Evolutionary conservation across 1,139 yeast species (phyloP), one percentile per base, ranked within the genome.

Genomic region (Suhomyces atakaporum): DNA sequence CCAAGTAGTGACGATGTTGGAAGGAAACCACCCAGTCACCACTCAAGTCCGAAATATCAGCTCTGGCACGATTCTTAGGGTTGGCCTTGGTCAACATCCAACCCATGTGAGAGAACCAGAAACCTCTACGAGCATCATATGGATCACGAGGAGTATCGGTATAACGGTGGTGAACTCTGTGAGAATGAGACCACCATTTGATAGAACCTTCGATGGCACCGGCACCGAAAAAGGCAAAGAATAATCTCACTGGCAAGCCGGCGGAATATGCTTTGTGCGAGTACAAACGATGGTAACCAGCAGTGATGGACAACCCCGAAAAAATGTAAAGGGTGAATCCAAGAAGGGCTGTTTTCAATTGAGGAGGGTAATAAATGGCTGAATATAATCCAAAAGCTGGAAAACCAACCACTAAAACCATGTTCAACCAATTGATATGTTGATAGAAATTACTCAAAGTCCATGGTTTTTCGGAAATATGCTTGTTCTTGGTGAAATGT

Each of bases 181-280:
- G 98, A 38, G 94, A 84, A 62, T 92, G 96, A 37, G 94, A 82
- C 98, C 98, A 92, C 98, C 98, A 94, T 69, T 92, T 89, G 63
- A 90, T 84, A 33, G 97, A 89, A 49, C 98, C 98, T 68, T 92
- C 95, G 41, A 88, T 89, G 40, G 97, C 87, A 39, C 96, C 95
- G 29, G 96, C 94, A 40, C 98, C 98, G 49, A 85, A 84, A 31
- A 88, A 68, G 29, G 96, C 95, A 54, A 75, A 83, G 52, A 84
- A 75, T 30, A 87, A 48, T 49, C 84, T 76, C 32, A 88, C 75
- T 6, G 95, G 92, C 52, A 72, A 58, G 35, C 74, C 71, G 29
- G 94, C 97, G 41, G 77, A 77, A 65, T 86, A 92, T 15, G 97
- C 73, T 56, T 92, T 82, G 69, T 92, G 98, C 24, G 98, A 77